Evolutionary conservation across 495 filamentous ascomycete species (phyloP).

Genomic region (Aspergillus cristatus): DNA sequence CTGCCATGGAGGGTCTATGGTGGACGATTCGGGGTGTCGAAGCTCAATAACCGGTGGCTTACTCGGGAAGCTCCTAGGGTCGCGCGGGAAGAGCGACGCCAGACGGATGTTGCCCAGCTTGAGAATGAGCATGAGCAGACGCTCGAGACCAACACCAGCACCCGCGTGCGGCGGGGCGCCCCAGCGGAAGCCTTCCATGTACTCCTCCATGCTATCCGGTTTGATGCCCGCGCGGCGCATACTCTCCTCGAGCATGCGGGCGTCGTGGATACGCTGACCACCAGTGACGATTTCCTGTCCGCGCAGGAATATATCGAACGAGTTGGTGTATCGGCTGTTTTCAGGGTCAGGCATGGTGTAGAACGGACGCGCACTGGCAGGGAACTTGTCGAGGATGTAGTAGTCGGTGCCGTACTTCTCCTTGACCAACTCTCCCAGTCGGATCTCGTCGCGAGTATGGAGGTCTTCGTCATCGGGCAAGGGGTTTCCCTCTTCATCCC

Average conservation of each 20-base stretch:
- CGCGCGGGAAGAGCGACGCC: constrained; percentile 73
- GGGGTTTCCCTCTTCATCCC: constrained; percentile 60
- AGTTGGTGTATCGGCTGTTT: constrained; percentile 69
- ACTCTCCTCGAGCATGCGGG: constrained; percentile 60
- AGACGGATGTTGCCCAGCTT: constrained; percentile 82
- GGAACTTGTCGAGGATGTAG: constrained; percentile 94
- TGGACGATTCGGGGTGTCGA: constrained; percentile 72
- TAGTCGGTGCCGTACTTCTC: constrained; percentile 85
- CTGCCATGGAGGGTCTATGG: constrained; percentile 54
- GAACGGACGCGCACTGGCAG: constrained; percentile 72
- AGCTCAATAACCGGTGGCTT: constrained; percentile 43
- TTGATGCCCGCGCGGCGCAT: constrained; percentile 71
- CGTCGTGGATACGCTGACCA: constrained; percentile 84
- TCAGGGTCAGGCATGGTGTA: constrained; percentile 86
- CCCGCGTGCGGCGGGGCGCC: constrained; percentile 86
- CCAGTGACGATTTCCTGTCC: constrained; percentile 90
- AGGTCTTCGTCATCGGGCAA: constrained; percentile 68
- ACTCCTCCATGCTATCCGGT: constrained; percentile 71
- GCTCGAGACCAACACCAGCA: constrained; percentile 83
- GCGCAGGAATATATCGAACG: constrained; percentile 91
- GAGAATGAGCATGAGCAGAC: constrained; percentile 74
- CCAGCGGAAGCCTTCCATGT: constrained; percentile 79
- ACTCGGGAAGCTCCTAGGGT: constrained; percentile 69
- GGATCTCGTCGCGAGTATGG: constrained; percentile 77
- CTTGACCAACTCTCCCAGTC: constrained; percentile 70